phyloP scores from a whole-genome alignment of 2,329 filamentous ascomycete species.

The Rhytidhysteron rufulum region DNA sequence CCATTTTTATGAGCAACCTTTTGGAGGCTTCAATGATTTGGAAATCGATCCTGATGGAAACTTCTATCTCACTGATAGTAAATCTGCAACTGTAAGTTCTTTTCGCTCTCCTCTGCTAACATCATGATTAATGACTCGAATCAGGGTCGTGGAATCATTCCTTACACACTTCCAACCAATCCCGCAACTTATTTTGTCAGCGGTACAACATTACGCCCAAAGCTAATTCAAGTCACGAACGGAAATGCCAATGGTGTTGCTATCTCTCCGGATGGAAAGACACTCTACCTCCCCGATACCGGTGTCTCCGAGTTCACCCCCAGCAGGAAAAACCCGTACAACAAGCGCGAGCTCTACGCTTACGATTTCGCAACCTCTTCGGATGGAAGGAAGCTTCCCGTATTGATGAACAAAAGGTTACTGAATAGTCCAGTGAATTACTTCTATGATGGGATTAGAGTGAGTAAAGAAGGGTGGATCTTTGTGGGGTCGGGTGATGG shows the following conservation, averaged over 20 bases:
- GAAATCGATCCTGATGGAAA: constrained; percentile 12
- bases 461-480: constrained; percentile 7
- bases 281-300: constrained; percentile 8
- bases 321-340: constrained; percentile 7
- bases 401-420: constrained; percentile 9
- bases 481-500: constrained; percentile 12
- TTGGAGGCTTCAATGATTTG: constrained; percentile 11
- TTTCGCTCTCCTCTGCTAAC: no score
- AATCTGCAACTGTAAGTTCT: constrained; percentile 7
- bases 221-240: constrained; percentile 9
- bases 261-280: constrained; percentile 2
- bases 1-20: no score
- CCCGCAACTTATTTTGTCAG: constrained; percentile 10
- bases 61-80: constrained; percentile 12
- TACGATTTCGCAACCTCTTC: constrained; percentile 6
- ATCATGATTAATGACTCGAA: no score
- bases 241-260: constrained; percentile 12
- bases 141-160: constrained; percentile 9
- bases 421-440: constrained; percentile 11
- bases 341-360: constrained; percentile 7
- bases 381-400: not conserved
- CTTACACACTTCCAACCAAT: constrained; percentile 8
- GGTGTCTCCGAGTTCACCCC: constrained; percentile 8
- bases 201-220: constrained; percentile 10
- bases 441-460: constrained; percentile 10